phyloP scores from a whole-genome alignment of 1,139 yeast genomes.

The Magnusiomyces suaveolens region DNA sequence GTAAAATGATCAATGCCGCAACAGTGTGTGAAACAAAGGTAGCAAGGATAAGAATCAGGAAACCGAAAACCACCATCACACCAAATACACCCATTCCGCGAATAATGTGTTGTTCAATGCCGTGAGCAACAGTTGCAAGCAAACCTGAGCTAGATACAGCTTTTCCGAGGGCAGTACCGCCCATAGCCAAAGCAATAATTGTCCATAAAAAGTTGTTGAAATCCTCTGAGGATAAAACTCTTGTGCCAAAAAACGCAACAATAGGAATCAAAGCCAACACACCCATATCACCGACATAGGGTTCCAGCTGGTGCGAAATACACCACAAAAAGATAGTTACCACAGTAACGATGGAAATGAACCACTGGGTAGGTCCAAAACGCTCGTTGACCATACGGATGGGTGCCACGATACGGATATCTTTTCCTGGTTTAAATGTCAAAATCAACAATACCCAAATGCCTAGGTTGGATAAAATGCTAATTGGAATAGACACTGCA shows the following conservation, averaged over 20 bases:
- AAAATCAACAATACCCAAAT: slow-evolving; percentile 65
- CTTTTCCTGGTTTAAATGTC: slow-evolving; percentile 53
- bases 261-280: slow-evolving; percentile 78
- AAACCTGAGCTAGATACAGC: slow-evolving; percentile 86
- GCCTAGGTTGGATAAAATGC: slow-evolving; percentile 48
- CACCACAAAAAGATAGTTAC: slow-evolving; percentile 82
- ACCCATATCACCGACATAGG: slow-evolving; percentile 80
- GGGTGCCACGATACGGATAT: slow-evolving; percentile 43
- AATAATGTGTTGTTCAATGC: slow-evolving; percentile 52
- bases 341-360: slow-evolving; percentile 54
- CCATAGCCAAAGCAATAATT: slow-evolving; percentile 88
- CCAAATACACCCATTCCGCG: slow-evolving; percentile 53
- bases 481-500: slow-evolving; percentile 72
- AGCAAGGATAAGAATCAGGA: slow-evolving; percentile 70
- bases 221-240: slow-evolving; percentile 71
- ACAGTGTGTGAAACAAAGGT: slow-evolving; percentile 94
- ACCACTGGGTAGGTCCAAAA: slow-evolving; percentile 64
- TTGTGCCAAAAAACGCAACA: slow-evolving; percentile 78
- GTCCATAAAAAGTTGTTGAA: slow-evolving; percentile 93
- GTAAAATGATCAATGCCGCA: slow-evolving; percentile 84
- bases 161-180: slow-evolving; percentile 87
- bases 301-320: slow-evolving; percentile 56
- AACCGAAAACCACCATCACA: slow-evolving; percentile 66
- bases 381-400: slow-evolving; percentile 49
- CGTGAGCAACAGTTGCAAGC: slow-evolving; percentile 61